phyloP scores from a whole-genome alignment of 768 basidiomycete species.

The Epithele typhae region DNA sequence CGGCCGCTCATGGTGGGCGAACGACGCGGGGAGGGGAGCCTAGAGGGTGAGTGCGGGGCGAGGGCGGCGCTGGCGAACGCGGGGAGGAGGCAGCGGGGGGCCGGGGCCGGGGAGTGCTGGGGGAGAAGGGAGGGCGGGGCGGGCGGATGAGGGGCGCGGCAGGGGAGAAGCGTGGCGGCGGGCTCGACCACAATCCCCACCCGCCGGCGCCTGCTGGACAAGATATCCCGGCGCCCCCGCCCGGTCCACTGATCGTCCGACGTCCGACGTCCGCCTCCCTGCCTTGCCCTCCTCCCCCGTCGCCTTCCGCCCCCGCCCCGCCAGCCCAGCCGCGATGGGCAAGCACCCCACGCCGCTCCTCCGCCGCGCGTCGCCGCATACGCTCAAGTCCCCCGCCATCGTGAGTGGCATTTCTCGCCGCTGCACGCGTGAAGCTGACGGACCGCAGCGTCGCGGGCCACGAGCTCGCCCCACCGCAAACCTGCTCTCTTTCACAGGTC shows the following conservation, averaged over 20 bases:
- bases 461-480: conserved; percentile 7
- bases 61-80: neutral
- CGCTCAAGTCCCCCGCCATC: conserved; percentile 8
- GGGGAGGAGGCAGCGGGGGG: neutral
- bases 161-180: neutral
- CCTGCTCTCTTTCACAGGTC: conserved; percentile 12
- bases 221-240: neutral
- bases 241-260: no score
- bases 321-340: conserved; percentile 9
- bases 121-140: neutral
- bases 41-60: neutral
- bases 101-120: neutral
- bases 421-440: no score
- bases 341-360: conserved; percentile 12
- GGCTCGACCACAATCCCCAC: neutral
- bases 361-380: conserved; percentile 13
- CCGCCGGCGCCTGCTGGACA: neutral
- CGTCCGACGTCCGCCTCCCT: no score
- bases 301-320: neutral
- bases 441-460: no score
- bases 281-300: conserved; percentile 1
- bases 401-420: no score
- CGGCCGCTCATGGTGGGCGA: conserved; percentile 27
- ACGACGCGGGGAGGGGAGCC: neutral
- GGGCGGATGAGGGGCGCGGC: neutral